Conservation (phyloP, 331 rosid genomes). For the Pyracantha coccinea region DNA sequence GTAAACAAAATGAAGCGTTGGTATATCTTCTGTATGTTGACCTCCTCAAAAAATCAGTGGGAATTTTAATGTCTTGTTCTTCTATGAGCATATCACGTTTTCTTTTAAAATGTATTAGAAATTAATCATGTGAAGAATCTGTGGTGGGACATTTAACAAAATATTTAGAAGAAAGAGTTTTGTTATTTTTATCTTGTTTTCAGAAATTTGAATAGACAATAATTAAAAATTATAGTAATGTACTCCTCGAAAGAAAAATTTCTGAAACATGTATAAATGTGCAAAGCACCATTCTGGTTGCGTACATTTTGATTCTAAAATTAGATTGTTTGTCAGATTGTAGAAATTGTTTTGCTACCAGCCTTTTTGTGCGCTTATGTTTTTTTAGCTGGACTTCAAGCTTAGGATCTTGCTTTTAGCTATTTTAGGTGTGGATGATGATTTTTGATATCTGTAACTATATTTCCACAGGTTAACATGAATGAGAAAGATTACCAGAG, state of each 20-base stretch:
- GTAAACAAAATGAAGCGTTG: background rate
- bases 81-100: background rate
- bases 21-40: background rate
- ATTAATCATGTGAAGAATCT: background rate
- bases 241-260: background rate
- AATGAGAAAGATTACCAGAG: constrained; percentile 96
- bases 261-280: background rate
- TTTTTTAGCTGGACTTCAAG: background rate
- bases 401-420: background rate
- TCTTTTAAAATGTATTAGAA: background rate
- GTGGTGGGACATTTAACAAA: background rate
- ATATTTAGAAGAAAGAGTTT: background rate
- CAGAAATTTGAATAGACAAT: no score
- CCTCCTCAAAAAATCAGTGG: background rate
- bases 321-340: background rate
- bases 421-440: background rate
- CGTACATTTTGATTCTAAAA: background rate
- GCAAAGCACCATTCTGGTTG: background rate
- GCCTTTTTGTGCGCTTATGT: background rate
- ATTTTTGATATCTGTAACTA: background rate
- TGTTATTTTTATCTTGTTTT: background rate
- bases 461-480: constrained; percentile 79
- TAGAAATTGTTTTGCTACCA: background rate
- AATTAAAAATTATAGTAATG: background rate
- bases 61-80: background rate